Evolutionary conservation across 176 grass and related monocot species (phyloP).

Genomic region (Zea luxurians): DNA sequence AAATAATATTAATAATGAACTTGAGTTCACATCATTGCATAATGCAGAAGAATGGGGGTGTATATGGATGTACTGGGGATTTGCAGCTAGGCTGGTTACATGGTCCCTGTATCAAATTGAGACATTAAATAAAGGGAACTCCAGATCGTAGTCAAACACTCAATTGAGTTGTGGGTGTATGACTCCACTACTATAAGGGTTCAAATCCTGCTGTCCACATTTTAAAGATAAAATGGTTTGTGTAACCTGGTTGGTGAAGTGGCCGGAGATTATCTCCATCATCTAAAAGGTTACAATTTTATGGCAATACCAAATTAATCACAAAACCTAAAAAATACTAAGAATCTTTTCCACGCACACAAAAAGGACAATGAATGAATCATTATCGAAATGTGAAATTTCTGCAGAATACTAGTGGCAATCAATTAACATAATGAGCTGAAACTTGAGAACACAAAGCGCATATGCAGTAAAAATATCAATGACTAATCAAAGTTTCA

Average conservation of each 20-base stretch:
- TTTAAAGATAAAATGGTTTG: neutral
- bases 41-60: neutral
- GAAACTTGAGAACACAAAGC: slow-evolving; percentile 11
- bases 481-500: neutral
- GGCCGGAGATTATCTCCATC: neutral
- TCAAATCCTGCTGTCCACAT: neutral
- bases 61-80: neutral
- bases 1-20: slow-evolving; percentile 20
- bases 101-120: neutral
- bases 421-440: slow-evolving; percentile 2
- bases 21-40: neutral
- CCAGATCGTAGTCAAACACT: neutral
- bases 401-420: neutral
- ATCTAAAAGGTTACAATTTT: neutral
- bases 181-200: neutral
- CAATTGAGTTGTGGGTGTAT: neutral
- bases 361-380: neutral
- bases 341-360: neutral
- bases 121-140: slow-evolving; percentile 20
- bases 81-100: slow-evolving; percentile 6
- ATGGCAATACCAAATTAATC: neutral
- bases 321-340: neutral
- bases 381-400: neutral
- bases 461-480: neutral
- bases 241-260: neutral